phyloP scores from a whole-genome alignment of 768 basidiomycete genomes.

The Pluteus cervinus region DNA sequence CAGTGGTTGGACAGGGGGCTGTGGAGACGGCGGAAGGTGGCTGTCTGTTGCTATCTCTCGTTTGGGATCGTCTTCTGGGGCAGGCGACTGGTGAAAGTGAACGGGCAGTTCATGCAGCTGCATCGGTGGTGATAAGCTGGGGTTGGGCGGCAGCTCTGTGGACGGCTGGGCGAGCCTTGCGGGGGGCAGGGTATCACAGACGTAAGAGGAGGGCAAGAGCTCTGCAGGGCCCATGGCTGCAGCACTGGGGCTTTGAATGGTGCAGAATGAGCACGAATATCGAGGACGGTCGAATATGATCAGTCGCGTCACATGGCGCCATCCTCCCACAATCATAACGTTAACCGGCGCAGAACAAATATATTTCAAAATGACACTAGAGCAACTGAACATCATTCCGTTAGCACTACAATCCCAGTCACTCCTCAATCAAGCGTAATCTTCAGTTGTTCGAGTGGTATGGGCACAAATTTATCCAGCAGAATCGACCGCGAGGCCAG shows the following conservation, averaged over 20 bases:
- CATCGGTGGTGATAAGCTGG: slow-evolving; percentile 2
- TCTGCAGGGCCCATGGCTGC: slow-evolving; percentile 18
- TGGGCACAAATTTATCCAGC: slow-evolving; percentile 90
- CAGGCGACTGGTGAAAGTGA: slow-evolving; percentile 21
- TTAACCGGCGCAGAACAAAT: too few relatives aligned
- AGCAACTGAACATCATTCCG: slow-evolving; percentile 16
- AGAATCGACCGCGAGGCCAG: slow-evolving; percentile 81
- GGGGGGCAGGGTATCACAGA: slow-evolving; percentile 71
- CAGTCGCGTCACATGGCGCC: slow-evolving; percentile 41
- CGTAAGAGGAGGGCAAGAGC: slow-evolving; percentile 32
- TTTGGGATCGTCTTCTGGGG: slow-evolving; percentile 10
- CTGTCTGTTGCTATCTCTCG: too few relatives aligned
- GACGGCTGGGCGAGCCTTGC: slow-evolving; percentile 40
- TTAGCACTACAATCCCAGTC: slow-evolving; percentile 13
- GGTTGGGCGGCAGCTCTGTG: slow-evolving; percentile 6
- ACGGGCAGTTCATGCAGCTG: slow-evolving; percentile 33
- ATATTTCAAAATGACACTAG: too few relatives aligned
- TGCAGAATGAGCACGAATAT: slow-evolving; percentile 3
- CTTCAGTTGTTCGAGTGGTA: slow-evolving; percentile 93
- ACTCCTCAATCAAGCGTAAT: slow-evolving; percentile 81
- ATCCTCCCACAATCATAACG: slow-evolving; percentile 15
- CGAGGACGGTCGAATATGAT: too few relatives aligned
- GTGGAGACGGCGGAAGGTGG: too few relatives aligned
- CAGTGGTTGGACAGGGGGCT: slow-evolving; percentile 25
- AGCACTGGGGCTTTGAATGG: slow-evolving; percentile 8